Evolutionary conservation across 1,139 yeast species (phyloP).

Genomic region (Geotrichum bryndzae): DNA sequence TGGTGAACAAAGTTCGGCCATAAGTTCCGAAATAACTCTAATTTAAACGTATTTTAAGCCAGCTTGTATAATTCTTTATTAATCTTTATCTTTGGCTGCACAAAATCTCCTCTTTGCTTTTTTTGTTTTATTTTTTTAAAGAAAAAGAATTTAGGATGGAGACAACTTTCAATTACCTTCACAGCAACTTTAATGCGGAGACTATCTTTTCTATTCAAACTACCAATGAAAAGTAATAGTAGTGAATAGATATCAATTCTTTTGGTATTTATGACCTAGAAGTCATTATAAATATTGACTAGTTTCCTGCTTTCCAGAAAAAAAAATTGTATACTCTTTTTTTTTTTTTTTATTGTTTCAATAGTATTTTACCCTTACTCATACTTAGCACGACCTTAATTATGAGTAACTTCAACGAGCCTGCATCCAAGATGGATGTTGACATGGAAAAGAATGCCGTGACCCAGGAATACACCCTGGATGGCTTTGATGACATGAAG

Average conservation of each 20-base stretch:
- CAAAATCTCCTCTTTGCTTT: not conserved
- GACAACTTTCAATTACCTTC: not conserved
- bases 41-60: not conserved
- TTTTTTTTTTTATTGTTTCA: not conserved
- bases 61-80: not conserved
- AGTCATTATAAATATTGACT: not conserved
- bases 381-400: not conserved
- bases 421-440: not conserved
- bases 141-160: not conserved
- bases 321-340: not conserved
- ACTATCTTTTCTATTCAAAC: not conserved
- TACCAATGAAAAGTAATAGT: not conserved
- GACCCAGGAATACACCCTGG: not conserved
- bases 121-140: not conserved
- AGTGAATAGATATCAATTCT: not conserved
- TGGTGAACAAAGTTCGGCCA: not conserved
- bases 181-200: not conserved
- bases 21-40: not conserved
- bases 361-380: not conserved
- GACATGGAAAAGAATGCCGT: constrained; percentile 3
- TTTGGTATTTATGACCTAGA: not conserved
- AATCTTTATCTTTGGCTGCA: not conserved
- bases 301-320: not conserved
- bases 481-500: not conserved
- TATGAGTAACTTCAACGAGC: not conserved